Percentiles rank a stretch among this genome's conserved stretches.
Conservation (phyloP, 352 stramenopile species). For the Phytopythium sindhum region DNA sequence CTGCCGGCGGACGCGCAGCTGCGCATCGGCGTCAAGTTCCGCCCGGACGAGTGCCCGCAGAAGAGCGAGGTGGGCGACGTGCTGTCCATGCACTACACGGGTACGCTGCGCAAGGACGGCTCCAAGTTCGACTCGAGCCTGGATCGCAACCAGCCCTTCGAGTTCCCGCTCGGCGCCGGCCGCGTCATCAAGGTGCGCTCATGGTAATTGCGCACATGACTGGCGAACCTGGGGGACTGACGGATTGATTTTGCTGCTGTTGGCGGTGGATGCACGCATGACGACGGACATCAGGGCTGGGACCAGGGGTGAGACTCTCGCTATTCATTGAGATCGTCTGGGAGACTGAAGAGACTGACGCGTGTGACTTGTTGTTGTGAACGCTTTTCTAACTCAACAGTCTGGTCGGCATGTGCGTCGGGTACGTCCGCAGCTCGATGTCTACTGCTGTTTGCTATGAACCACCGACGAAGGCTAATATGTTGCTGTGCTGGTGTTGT, state of each 20-base stretch:
- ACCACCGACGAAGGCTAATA: too few species aligned
- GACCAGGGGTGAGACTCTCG: constrained; percentile 60
- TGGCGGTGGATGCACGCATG: not conserved
- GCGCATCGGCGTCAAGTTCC: constrained; percentile 78
- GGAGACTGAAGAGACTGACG: not conserved
- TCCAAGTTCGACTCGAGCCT: constrained; percentile 97
- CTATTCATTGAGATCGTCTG: not conserved
- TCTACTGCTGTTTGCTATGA: too few species aligned
- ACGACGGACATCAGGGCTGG: constrained; percentile 45
- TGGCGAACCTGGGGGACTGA: constrained; percentile 3
- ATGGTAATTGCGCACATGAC: not conserved
- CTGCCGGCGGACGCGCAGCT: constrained; percentile 62
- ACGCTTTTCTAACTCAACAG: constrained; percentile 23
- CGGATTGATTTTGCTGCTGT: not conserved
- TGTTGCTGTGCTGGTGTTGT: not conserved
- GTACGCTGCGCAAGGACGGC: constrained; percentile 93
- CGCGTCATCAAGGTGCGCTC: constrained; percentile 91
- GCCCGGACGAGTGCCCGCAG: constrained; percentile 57
- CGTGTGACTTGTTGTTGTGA: constrained; percentile 1
- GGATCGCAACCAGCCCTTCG: constrained; percentile 91
- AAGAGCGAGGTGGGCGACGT: constrained; percentile 83
- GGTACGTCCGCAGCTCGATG: constrained; percentile 31
- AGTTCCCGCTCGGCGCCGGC: constrained; percentile 92
- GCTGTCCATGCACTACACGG: constrained; percentile 96
- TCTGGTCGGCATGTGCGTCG: constrained; percentile 85